These are phyloP conservation scores for Calendula officinalis DNA, from an alignment of 129 eudicot genomes.

Conservation along the genomic window DNA sequence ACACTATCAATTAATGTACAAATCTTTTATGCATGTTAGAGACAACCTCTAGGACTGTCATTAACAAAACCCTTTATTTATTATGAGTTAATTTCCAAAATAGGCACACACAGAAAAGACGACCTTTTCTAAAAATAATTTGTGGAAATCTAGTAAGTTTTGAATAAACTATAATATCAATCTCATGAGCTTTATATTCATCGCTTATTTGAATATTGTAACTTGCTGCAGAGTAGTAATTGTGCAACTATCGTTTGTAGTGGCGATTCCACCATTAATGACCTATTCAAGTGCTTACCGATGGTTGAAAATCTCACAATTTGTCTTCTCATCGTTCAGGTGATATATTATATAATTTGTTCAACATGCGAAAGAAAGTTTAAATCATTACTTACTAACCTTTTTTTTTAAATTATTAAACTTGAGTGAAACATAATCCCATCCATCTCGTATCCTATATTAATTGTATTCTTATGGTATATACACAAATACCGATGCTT, in stretches of 20 bases:
- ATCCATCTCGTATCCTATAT: too few relatives aligned
- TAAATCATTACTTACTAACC: too few relatives aligned
- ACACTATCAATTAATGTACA: too few relatives aligned
- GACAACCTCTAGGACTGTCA: too few relatives aligned
- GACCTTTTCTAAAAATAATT: too few relatives aligned
- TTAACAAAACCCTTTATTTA: too few relatives aligned
- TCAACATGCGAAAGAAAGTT: too few relatives aligned
- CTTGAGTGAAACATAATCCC: too few relatives aligned
- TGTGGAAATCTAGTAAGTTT: neutral
- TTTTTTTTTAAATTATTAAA: neutral
- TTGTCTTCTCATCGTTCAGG: neutral
- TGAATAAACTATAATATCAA: neutral
- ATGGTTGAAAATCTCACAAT: neutral
- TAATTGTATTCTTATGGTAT: neutral
- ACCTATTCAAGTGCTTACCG: neutral
- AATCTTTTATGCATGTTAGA: too few relatives aligned
- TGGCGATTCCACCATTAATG: neutral
- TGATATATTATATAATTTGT: neutral
- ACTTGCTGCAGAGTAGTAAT: neutral
- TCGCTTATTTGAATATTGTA: neutral
- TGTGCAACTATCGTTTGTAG: neutral
- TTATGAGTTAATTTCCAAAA: too few relatives aligned
- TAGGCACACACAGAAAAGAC: too few relatives aligned
- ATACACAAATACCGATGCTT: neutral
- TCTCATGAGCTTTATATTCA: neutral